Percentiles rank a stretch among this genome's conserved stretches.
These are phyloP conservation scores for Elymus sibiricus DNA, from an alignment of 176 grass and related monocot genomes.

Conservation along the genomic window DNA sequence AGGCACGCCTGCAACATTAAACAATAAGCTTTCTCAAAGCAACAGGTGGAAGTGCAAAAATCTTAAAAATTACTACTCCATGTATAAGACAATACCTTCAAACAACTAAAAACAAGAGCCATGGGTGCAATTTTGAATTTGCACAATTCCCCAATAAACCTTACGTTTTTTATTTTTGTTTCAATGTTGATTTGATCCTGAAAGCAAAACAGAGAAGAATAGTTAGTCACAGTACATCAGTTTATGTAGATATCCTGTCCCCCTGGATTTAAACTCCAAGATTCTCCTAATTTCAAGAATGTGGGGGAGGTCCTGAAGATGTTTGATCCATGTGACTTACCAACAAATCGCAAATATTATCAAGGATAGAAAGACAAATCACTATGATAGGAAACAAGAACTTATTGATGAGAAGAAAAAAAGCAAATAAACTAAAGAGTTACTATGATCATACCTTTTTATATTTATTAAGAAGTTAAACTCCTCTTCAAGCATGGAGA, in stretches of 20 bases:
- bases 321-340: not conserved
- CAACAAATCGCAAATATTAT: not conserved
- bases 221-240: constrained; percentile 31
- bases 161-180: constrained; percentile 99
- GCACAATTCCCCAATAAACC: constrained; percentile 97
- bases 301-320: not conserved
- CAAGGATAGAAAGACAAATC: constrained; percentile 3
- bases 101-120: constrained; percentile 89
- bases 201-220: constrained; percentile 44
- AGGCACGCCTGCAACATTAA: constrained; percentile 73
- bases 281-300: not conserved
- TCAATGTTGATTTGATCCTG: constrained; percentile 99
- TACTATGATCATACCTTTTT: constrained; percentile 67
- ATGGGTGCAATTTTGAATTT: constrained; percentile 97
- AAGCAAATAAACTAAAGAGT: constrained; percentile 1
- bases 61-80: not conserved
- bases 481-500: constrained; percentile 92
- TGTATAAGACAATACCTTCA: constrained; percentile 64
- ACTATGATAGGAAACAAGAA: constrained; percentile 11
- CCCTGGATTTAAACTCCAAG: not conserved
- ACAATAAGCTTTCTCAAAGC: constrained; percentile 12
- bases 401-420: not conserved
- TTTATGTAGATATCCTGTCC: not conserved
- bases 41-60: not conserved
- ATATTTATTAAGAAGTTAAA: constrained; percentile 99